Evolutionary conservation across 768 basidiomycete genomes (phyloP), one percentile per base, ranked within the genome.

Genomic region (Pleurotus sapidus): DNA sequence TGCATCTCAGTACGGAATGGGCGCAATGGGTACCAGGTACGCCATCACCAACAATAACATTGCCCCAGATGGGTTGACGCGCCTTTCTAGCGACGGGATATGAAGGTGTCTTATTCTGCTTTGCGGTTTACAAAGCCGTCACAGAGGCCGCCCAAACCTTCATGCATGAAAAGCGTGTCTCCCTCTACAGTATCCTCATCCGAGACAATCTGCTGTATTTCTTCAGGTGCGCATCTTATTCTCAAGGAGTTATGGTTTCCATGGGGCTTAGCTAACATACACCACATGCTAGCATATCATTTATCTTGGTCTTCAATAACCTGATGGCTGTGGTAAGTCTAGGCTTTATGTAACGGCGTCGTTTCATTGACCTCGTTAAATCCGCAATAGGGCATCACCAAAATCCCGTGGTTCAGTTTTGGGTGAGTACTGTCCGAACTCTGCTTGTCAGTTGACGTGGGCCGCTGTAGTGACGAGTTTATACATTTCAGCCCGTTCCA

Each of bases 331-430:
- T 77, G 23, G 69, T 70, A 54, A 66, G 74, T 50, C 49, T 25
- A 15, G 43, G n/a, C 64, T 59, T 56, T 58, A 25, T 12, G 27
- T n/a, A 2, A 3, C 8, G 38, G 1, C 30, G 3, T 20, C 6
- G 60, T 45, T 25, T 25, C 15, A 1, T 43, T 54, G 4, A 34
- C 38, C 8, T 3, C 27, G 6, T 37, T 18, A 42, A 38, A 3
- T n/a, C 27, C 23, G 6, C 9, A 24, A 15, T 49, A 79, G 76
- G 75, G 72, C 12, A 61, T 73, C 5, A 78, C 77, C 0, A 67
- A 67, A 40, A 78, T 80, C 39, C 79, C 78, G 1, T 81, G 79
- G 79, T 79, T 81, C 56, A 76, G 79, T 53, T 78, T 76, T 62
- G 73, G 68, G 74, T 74, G 59, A 23, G 70, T 62, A 3, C 40